These are phyloP conservation scores for Rehmannia glutinosa DNA, from an alignment of 257 asterid genomes.

Conservation along the genomic window DNA sequence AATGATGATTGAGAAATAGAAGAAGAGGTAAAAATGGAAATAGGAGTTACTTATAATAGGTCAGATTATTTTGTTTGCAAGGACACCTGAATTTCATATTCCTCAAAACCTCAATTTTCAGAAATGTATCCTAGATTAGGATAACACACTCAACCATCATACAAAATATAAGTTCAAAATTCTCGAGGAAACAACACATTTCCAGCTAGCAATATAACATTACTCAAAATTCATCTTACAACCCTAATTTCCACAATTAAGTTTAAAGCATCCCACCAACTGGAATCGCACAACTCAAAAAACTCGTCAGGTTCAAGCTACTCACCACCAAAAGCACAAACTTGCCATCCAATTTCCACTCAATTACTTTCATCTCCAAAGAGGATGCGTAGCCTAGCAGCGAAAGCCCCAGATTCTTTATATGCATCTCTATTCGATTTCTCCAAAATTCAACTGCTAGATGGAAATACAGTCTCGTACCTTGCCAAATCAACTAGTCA, in stretches of 20 bases:
- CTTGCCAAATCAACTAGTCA: too few species aligned
- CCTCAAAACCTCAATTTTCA: neutral
- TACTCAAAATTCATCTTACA: slow-evolving; percentile 5
- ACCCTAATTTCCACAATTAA: slow-evolving; percentile 10
- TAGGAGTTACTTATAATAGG: too few species aligned
- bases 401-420: slow-evolving; percentile 72
- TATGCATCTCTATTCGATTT: too few species aligned
- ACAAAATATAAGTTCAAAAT: neutral
- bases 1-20: too few species aligned
- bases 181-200: slow-evolving; percentile 2
- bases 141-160: neutral
- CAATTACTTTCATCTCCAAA: slow-evolving; percentile 52
- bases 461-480: too few species aligned
- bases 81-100: neutral
- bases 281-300: neutral
- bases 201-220: neutral
- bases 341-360: neutral
- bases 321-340: neutral
- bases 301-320: neutral
- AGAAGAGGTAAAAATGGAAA: too few species aligned
- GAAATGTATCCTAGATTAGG: neutral
- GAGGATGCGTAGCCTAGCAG: slow-evolving; percentile 69
- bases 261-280: neutral
- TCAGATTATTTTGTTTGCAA: too few species aligned
- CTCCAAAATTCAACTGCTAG: too few species aligned